phyloP scores from a whole-genome alignment of 208 protist species.

The Trypanosomatidae sp. region DNA sequence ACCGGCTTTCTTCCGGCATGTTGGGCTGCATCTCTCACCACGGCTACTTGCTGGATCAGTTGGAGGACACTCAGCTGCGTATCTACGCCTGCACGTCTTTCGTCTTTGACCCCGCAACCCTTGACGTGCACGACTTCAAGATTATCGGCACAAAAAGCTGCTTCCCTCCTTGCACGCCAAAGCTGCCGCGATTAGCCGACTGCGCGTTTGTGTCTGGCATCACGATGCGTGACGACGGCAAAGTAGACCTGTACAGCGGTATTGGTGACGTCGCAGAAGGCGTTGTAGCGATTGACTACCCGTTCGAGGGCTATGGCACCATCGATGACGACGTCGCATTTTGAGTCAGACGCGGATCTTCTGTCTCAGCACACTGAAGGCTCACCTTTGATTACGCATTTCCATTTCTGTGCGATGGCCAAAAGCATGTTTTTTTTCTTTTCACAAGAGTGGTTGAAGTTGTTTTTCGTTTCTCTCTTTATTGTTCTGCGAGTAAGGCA shows the following conservation, averaged over 20 bases:
- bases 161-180: conserved; percentile 34
- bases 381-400: too few relatives aligned
- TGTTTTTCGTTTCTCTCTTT: too few relatives aligned
- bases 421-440: too few relatives aligned
- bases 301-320: conserved; percentile 51
- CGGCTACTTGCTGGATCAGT: conserved; percentile 46
- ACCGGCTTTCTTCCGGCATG: conserved; percentile 41
- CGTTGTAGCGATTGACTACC: conserved; percentile 52
- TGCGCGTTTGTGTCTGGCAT: conserved; percentile 57
- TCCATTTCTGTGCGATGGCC: too few relatives aligned
- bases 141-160: conserved; percentile 46
- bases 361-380: too few relatives aligned
- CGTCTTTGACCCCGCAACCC: conserved; percentile 42
- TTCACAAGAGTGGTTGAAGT: too few relatives aligned
- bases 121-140: conserved; percentile 49
- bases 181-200: conserved; percentile 32
- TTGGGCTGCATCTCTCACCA: conserved; percentile 53
- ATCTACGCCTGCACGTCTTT: conserved; percentile 55
- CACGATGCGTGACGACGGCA: conserved; percentile 40
- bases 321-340: conserved; percentile 44
- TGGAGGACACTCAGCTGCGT: too few relatives aligned
- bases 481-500: too few relatives aligned
- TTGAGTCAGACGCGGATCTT: too few relatives aligned
- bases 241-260: conserved; percentile 48
- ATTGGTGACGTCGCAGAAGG: conserved; percentile 39